phyloP scores from a whole-genome alignment of 345 rosid species.

The Sapria himalayana region DNA sequence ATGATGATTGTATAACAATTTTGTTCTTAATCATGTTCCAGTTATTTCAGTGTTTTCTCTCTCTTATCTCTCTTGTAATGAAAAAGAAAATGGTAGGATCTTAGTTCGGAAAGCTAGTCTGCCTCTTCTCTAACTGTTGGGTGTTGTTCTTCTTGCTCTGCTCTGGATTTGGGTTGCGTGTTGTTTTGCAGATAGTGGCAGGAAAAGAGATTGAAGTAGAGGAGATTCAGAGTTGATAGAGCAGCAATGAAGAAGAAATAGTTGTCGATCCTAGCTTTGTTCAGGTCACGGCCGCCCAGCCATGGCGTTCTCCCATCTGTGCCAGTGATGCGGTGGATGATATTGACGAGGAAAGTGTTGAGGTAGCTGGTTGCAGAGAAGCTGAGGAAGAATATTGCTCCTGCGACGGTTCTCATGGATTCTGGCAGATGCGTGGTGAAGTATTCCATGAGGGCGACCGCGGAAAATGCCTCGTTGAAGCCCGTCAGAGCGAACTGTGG shows the following conservation, averaged over 20 bases:
- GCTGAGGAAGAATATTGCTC: slow-evolving; percentile 51
- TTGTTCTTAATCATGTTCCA: too few species aligned
- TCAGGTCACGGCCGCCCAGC: slow-evolving; percentile 48
- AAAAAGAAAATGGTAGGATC: too few species aligned
- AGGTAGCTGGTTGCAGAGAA: slow-evolving; percentile 32
- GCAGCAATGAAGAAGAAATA: slow-evolving; percentile 30
- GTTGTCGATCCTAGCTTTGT: slow-evolving; percentile 26
- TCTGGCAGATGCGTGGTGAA: slow-evolving; percentile 49
- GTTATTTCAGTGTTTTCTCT: too few species aligned
- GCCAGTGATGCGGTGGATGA: too few species aligned
- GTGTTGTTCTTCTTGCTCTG: too few species aligned
- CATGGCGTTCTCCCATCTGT: slow-evolving; percentile 20
- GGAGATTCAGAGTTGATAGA: slow-evolving; percentile 18
- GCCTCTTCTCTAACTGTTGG: too few species aligned
- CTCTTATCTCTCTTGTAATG: too few species aligned
- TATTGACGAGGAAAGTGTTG: slow-evolving; percentile 22
- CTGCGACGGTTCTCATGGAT: slow-evolving; percentile 51
- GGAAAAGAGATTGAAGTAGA: slow-evolving; percentile 34
- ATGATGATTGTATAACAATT: too few species aligned
- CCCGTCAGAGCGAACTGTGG: slow-evolving; percentile 56
- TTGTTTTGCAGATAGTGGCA: slow-evolving; percentile 12
- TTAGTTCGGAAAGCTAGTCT: too few species aligned
- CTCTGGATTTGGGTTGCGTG: too few species aligned
- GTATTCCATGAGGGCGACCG: slow-evolving; percentile 50
- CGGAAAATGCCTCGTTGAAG: slow-evolving; percentile 45